Conservation (phyloP, 768 basidiomycete genomes). For the Auriscalpium orientale region DNA sequence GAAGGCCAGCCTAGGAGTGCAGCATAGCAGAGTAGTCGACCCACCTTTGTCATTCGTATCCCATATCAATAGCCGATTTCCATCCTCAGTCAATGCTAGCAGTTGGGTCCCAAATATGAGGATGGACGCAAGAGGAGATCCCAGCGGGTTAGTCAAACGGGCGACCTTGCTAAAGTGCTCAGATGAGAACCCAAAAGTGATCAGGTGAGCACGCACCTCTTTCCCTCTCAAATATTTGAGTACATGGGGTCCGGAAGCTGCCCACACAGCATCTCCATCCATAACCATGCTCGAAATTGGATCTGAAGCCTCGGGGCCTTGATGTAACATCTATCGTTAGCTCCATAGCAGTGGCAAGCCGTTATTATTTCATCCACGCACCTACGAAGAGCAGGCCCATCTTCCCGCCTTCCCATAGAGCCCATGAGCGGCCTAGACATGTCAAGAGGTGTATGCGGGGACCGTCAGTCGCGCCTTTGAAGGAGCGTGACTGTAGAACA, state of each 20-base stretch:
- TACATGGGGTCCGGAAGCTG: slow-evolving; percentile 55
- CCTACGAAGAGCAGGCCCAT: slow-evolving; percentile 92
- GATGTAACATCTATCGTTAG: neutral
- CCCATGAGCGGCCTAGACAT: slow-evolving; percentile 86
- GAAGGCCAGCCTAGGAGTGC: slow-evolving; percentile 10
- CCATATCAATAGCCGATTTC: slow-evolving; percentile 73
- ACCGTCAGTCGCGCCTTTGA: slow-evolving; percentile 78
- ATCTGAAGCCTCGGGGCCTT: slow-evolving; percentile 77
- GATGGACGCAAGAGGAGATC: slow-evolving; percentile 50
- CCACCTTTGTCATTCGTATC: slow-evolving; percentile 54
- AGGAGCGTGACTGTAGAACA: slow-evolving; percentile 74
- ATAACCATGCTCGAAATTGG: slow-evolving; percentile 71
- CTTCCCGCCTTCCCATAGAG: slow-evolving; percentile 92
- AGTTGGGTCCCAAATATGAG: slow-evolving; percentile 77
- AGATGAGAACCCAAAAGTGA: neutral
- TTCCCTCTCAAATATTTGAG: slow-evolving; percentile 85
- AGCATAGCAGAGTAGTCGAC: slow-evolving; percentile 8
- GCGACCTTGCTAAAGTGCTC: slow-evolving; percentile 35
- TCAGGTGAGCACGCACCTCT: slow-evolving; percentile 42
- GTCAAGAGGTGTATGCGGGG: slow-evolving; percentile 81
- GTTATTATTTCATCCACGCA: slow-evolving; percentile 33
- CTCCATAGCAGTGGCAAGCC: slow-evolving; percentile 1
- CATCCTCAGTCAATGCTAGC: slow-evolving; percentile 73
- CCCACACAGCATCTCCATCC: slow-evolving; percentile 85
- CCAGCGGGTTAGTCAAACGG: slow-evolving; percentile 59